phyloP scores from a whole-genome alignment of 441 rosid species.

The Populus hybrid region DNA sequence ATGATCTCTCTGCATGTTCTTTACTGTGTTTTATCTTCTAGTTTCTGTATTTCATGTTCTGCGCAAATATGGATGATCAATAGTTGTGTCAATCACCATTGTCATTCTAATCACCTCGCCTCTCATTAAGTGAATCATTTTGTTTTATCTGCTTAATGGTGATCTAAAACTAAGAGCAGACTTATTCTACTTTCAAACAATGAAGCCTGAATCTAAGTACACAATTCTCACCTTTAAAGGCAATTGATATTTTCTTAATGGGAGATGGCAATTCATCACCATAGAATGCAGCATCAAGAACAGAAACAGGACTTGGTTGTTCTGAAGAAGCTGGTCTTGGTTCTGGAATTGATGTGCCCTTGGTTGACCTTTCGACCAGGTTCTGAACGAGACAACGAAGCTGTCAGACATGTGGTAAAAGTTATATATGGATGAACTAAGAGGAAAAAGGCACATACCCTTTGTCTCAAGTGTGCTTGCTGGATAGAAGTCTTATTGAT shows the following conservation, averaged over 20 bases:
- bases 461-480: slow-evolving; percentile 37
- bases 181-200: not conserved
- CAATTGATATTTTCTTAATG: slow-evolving; percentile 60
- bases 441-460: slow-evolving; percentile 34
- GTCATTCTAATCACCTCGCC: not conserved
- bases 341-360: slow-evolving; percentile 31
- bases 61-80: not conserved
- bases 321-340: slow-evolving; percentile 46
- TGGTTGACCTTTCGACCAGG: slow-evolving; percentile 35
- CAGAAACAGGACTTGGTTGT: slow-evolving; percentile 96
- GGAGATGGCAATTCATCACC: slow-evolving; percentile 86
- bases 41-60: not conserved
- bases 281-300: slow-evolving; percentile 75
- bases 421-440: slow-evolving; percentile 3
- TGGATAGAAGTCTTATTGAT: slow-evolving; percentile 25
- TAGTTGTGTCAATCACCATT: not conserved
- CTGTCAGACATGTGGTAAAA: slow-evolving; percentile 14
- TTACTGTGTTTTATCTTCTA: not conserved
- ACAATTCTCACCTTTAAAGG: slow-evolving; percentile 52
- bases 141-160: slow-evolving; percentile 1
- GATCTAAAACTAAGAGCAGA: not conserved
- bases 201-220: not conserved
- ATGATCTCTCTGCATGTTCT: not conserved
- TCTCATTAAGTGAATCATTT: not conserved
- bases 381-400: slow-evolving; percentile 45